These are phyloP conservation scores for Candida nonsorbophila DNA, from an alignment of 805 yeast genomes.

Conservation along the genomic window DNA sequence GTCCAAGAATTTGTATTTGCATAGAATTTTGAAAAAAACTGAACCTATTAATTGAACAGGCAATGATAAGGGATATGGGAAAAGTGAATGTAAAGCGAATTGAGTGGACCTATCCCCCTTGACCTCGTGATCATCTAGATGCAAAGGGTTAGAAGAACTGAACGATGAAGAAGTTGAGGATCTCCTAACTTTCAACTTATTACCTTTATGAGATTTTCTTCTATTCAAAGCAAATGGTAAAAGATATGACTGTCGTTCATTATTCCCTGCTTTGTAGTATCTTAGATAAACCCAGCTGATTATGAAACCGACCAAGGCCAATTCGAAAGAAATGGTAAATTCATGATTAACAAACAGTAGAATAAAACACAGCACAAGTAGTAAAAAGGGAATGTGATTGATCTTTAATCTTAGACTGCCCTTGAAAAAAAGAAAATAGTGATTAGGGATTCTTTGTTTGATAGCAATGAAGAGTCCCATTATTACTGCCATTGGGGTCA, in stretches of 20 bases:
- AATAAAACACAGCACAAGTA: constrained; percentile 16
- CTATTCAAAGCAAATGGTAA: constrained; percentile 25
- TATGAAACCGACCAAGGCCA: constrained; percentile 26
- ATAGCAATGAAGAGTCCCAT: constrained; percentile 59
- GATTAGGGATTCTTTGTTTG: constrained; percentile 62
- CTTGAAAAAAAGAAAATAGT: constrained; percentile 45
- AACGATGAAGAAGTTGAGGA: constrained; percentile 10
- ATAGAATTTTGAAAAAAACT: constrained; percentile 15
- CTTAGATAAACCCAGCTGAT: constrained; percentile 37
- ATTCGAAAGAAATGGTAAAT: constrained; percentile 17
- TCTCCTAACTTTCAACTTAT: constrained; percentile 50
- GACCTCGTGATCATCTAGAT: constrained; percentile 12
- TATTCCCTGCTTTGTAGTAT: constrained; percentile 34
- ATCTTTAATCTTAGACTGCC: constrained; percentile 42
- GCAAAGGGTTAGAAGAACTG: constrained; percentile 4
- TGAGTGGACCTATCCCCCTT: constrained; percentile 25
- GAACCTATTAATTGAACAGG: constrained; percentile 15
- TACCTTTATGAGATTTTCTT: constrained; percentile 11
- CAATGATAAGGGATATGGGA: constrained; percentile 34
- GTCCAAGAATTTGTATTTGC: constrained; percentile 15
- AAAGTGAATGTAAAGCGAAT: constrained; percentile 34
- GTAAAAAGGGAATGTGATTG: constrained; percentile 32
- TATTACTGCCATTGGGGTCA: constrained; percentile 51
- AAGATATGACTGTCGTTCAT: constrained; percentile 38
- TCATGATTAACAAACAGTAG: constrained; percentile 20